Base-by-base conservation (phyloP, 805 yeast genomes). In the Myxozyma neglecta region DNA sequence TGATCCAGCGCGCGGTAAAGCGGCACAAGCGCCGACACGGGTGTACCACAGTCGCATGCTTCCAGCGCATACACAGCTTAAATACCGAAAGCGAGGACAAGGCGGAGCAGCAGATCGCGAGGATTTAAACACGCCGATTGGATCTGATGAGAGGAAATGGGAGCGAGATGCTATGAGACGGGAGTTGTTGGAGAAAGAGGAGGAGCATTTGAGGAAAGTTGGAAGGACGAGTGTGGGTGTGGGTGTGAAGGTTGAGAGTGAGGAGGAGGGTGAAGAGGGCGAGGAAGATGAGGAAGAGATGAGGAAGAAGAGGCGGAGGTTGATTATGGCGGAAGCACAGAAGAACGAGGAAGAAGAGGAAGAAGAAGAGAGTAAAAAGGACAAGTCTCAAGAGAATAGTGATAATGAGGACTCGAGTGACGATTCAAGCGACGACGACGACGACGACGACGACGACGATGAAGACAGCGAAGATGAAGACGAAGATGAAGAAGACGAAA, bases 1-100 rank as follows among this genome's bases (percentile, higher is more conserved):
- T 64, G 89, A 85, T 65, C 82, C 82, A 52, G 87, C 88, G 18
- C 79, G 83, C 68, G 85, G 86, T 56, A 83, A 82, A 54, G 75
- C 76, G 53, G 76, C 75, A 58, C 68, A 72, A 61, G 72, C 76
- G 8, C 72, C 74, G 4, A 82, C 86, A 0, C 68, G 80, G 2
- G 83, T 81, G 9, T 75, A 76, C 32, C 88, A 85, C 68, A 77
- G 84, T 10, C 75, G 87, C 52, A 74, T 80, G 49, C 74, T 82
- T 10, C 85, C 88, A 0, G 84, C 83, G 0, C 87, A 86, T 60
- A 77, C 76, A 39, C 77, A 77, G 71, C 69, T 86, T 56, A 85
- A 86, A 68, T 79, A 53, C 54, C 64, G 87, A 50, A 73, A 70
- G 42, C 63, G 62, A 18, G 75, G 74, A 8, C 75, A 74, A 55